A percentile compares a stretch with the other conserved stretches of the same genome.
Conservation (phyloP, 805 yeast genomes). For the Pichia heedii region DNA sequence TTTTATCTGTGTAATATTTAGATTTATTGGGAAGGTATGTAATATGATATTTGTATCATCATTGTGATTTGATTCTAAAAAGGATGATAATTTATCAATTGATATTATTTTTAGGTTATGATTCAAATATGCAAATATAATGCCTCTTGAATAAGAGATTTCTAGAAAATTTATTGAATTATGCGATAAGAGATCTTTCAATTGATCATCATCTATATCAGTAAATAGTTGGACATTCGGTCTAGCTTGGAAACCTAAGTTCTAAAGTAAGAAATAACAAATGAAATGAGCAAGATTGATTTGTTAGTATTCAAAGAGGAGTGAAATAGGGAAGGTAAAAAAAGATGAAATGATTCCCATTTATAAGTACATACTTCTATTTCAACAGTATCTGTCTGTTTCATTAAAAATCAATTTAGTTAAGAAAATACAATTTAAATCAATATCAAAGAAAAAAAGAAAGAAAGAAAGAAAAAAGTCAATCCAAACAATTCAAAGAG, state of each 20-base stretch:
- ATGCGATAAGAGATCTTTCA: not conserved
- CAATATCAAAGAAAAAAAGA: too few relatives aligned
- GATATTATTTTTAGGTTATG: constrained; percentile 15
- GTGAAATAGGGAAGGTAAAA: not conserved
- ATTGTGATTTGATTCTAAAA: constrained; percentile 11
- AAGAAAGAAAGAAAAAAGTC: too few relatives aligned
- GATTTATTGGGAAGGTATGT: not conserved
- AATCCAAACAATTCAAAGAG: too few relatives aligned
- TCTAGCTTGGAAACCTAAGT: constrained; percentile 25
- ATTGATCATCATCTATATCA: not conserved
- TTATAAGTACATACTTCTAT: constrained; percentile 17
- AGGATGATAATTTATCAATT: constrained; percentile 11
- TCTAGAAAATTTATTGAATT: constrained; percentile 13
- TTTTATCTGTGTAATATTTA: constrained; percentile 13
- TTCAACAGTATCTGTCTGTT: not conserved
- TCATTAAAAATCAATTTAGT: too few relatives aligned
- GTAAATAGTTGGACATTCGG: constrained; percentile 20
- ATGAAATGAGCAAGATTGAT: not conserved
- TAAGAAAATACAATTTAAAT: too few relatives aligned
- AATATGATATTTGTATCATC: constrained; percentile 5
- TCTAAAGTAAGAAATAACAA: constrained; percentile 7
- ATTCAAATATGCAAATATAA: constrained; percentile 17
- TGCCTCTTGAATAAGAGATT: constrained; percentile 13
- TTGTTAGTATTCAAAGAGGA: not conserved
- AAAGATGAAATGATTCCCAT: too few relatives aligned